phyloP scores from a whole-genome alignment of 164 flowering plant species.

The Houttuynia cordata region DNA sequence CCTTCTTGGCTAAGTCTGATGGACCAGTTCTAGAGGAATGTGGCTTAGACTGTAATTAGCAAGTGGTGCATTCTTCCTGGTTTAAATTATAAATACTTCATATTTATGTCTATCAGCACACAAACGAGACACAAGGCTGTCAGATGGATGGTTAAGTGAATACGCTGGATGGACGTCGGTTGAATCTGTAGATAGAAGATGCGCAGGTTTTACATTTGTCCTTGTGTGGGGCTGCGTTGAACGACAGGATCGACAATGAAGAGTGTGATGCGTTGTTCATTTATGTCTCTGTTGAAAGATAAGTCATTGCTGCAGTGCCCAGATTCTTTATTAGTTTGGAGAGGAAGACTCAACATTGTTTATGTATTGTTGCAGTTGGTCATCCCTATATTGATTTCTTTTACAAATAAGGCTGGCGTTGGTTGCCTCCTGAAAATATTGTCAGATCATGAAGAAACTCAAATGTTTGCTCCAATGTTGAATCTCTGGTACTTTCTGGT shows the following conservation, averaged over 20 bases:
- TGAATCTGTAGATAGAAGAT: constrained; percentile 23
- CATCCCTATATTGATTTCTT: constrained; percentile 18
- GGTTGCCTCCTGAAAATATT: constrained; percentile 5
- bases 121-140: neutral
- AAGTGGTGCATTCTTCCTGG: neutral
- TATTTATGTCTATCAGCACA: neutral
- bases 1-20: constrained; percentile 37
- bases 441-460: neutral
- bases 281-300: constrained; percentile 10
- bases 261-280: constrained; percentile 10
- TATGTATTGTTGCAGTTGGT: constrained; percentile 16
- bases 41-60: constrained; percentile 44
- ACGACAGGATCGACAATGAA: constrained; percentile 6
- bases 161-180: constrained; percentile 12
- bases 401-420: constrained; percentile 17
- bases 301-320: constrained; percentile 12
- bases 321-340: constrained; percentile 33
- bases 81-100: neutral
- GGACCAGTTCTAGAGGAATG: constrained; percentile 47
- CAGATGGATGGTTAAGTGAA: constrained; percentile 6
- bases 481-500: neutral
- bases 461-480: neutral
- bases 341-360: constrained; percentile 13
- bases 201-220: constrained; percentile 15
- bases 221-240: constrained; percentile 4